Evolutionary conservation across 495 filamentous ascomycete genomes (phyloP).

Genomic region (Parachaetomium inaequale): DNA sequence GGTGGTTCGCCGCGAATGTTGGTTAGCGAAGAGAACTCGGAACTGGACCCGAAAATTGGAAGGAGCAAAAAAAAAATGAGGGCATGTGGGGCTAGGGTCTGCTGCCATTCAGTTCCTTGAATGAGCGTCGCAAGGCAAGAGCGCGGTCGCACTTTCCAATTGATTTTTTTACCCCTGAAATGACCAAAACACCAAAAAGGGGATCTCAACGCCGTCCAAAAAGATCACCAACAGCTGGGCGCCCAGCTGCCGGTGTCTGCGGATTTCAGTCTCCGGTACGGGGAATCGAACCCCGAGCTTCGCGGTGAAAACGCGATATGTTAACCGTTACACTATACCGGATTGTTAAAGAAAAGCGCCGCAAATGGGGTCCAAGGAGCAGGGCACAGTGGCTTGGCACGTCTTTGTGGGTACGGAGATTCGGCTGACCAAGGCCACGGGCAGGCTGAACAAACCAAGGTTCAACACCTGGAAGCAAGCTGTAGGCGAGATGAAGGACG

Average conservation of each 20-base stretch:
- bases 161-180: background rate
- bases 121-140: too few species aligned
- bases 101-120: too few species aligned
- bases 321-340: conserved; percentile 50
- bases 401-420: background rate
- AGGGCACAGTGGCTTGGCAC: background rate
- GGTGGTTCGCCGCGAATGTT: too few species aligned
- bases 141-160: background rate
- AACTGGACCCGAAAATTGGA: too few species aligned
- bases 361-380: background rate
- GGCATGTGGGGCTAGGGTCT: too few species aligned
- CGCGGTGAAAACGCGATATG: conserved; percentile 51
- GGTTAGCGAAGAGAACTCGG: too few species aligned
- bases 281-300: conserved; percentile 52
- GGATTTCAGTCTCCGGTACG: conserved; percentile 38
- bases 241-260: background rate
- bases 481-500: too few species aligned
- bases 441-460: too few species aligned
- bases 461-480: too few species aligned
- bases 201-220: background rate
- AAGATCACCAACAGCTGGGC: background rate
- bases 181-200: conserved; percentile 7
- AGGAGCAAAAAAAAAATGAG: too few species aligned
- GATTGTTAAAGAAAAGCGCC: conserved; percentile 15
- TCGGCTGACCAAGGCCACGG: background rate